Conservation (phyloP, 2,329 filamentous ascomycete genomes). For the Cercospora nicotianae region DNA sequence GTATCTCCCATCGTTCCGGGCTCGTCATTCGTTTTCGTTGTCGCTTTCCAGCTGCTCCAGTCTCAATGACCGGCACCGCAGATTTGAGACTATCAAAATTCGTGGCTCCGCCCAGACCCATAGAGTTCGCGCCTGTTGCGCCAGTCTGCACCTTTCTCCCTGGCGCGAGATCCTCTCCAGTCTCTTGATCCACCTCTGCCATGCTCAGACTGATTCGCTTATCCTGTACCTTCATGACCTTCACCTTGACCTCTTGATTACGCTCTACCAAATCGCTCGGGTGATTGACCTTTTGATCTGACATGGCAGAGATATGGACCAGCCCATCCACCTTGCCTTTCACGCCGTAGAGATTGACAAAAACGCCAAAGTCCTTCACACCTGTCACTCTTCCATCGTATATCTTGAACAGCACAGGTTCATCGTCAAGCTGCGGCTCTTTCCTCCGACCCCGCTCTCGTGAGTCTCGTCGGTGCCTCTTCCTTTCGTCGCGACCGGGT, state of each 20-base stretch:
- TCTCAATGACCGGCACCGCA: conserved; percentile 62
- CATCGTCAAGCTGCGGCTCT: conserved; percentile 74
- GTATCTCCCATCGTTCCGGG: conserved; percentile 95
- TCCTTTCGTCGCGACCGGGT: conserved; percentile 47
- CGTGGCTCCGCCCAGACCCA: conserved; percentile 68
- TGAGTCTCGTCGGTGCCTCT: conserved; percentile 54
- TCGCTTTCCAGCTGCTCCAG: conserved; percentile 52
- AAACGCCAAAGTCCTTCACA: conserved; percentile 92
- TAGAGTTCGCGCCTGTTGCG: conserved; percentile 86
- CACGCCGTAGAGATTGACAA: conserved; percentile 87
- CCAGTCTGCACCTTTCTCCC: conserved; percentile 76
- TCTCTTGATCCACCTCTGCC: conserved; percentile 93
- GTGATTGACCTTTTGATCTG: conserved; percentile 83
- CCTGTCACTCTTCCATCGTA: conserved; percentile 90
- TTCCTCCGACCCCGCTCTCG: conserved; percentile 61
- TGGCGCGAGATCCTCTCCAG: conserved; percentile 78
- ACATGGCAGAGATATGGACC: conserved; percentile 88
- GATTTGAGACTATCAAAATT: conserved; percentile 39
- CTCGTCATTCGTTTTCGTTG: conserved; percentile 93
- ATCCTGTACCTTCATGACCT: conserved; percentile 83
- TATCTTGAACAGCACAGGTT: conserved; percentile 78
- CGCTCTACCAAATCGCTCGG: conserved; percentile 81
- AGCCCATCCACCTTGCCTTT: conserved; percentile 87
- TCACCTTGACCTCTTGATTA: conserved; percentile 86
- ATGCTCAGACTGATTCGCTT: conserved; percentile 84